phyloP scores from a whole-genome alignment of 495 filamentous ascomycete genomes.

The Bombardia bombarda region DNA sequence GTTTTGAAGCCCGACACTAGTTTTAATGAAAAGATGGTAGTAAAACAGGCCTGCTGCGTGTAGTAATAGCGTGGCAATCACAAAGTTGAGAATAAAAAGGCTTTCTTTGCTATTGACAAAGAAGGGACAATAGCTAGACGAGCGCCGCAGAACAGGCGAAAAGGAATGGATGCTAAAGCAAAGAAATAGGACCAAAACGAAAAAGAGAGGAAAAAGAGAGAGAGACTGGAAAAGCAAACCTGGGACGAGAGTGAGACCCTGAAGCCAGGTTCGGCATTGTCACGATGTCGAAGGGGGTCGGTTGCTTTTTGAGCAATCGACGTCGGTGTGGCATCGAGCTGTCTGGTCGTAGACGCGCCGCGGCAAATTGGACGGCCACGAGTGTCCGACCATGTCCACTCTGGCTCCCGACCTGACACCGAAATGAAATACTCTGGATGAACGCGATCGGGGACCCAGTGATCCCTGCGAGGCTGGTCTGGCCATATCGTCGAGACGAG shows the following conservation, averaged over 20 bases:
- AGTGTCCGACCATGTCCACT: not conserved
- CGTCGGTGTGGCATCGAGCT: not conserved
- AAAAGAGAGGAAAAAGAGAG: not conserved
- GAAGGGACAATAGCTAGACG: not conserved
- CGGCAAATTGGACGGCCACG: constrained; percentile 1
- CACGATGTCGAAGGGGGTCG: not conserved
- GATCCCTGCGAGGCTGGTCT: too few species aligned
- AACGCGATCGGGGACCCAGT: too few species aligned
- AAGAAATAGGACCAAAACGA: not conserved
- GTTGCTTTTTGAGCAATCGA: not conserved
- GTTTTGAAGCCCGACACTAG: too few species aligned
- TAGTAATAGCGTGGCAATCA: not conserved
- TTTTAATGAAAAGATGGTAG: too few species aligned
- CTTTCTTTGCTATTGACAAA: not conserved
- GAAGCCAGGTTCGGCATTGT: not conserved
- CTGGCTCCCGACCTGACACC: too few species aligned
- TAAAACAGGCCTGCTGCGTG: not conserved
- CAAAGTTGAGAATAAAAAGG: not conserved
- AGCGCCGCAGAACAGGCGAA: not conserved
- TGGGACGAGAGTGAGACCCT: not conserved
- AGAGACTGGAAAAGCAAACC: not conserved
- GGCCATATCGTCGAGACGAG: too few species aligned
- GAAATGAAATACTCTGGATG: too few species aligned
- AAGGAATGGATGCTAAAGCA: not conserved
- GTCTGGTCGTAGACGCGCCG: not conserved